phyloP scores from a whole-genome alignment of 345 rosid genomes.

The Cardamine occulta region DNA sequence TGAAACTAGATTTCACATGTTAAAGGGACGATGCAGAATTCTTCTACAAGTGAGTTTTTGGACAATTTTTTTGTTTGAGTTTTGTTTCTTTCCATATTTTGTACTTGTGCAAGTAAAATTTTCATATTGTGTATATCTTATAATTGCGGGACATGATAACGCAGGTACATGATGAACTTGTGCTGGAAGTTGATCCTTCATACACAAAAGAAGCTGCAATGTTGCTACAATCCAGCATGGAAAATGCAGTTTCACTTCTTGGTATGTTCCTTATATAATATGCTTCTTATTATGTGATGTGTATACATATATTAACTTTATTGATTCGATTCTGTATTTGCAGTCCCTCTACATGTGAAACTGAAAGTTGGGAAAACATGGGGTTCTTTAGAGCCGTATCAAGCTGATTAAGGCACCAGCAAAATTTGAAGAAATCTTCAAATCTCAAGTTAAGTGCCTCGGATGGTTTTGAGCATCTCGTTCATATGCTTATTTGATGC shows the following conservation, averaged over 20 bases:
- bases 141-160: constrained; percentile 16
- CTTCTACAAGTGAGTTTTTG: constrained; percentile 74
- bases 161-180: constrained; percentile 94
- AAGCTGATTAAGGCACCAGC: constrained; percentile 46
- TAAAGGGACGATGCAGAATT: constrained; percentile 77
- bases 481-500: neutral
- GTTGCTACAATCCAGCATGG: constrained; percentile 75
- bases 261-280: constrained; percentile 47
- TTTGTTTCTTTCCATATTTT: constrained; percentile 3
- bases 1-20: constrained; percentile 58
- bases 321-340: constrained; percentile 24
- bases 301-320: neutral
- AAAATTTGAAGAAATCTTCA: constrained; percentile 10
- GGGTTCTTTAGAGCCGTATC: constrained; percentile 83
- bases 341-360: constrained; percentile 90
- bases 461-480: constrained; percentile 27
- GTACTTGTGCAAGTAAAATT: neutral
- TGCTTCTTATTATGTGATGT: neutral
- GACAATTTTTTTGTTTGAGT: neutral
- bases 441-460: neutral
- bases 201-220: constrained; percentile 76
- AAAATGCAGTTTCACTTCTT: constrained; percentile 71
- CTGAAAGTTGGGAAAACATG: constrained; percentile 88
- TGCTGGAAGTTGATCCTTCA: constrained; percentile 78
- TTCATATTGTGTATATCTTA: neutral